phyloP scores from a whole-genome alignment of 441 rosid genomes.

The Pelargonium cotyledonis region DNA sequence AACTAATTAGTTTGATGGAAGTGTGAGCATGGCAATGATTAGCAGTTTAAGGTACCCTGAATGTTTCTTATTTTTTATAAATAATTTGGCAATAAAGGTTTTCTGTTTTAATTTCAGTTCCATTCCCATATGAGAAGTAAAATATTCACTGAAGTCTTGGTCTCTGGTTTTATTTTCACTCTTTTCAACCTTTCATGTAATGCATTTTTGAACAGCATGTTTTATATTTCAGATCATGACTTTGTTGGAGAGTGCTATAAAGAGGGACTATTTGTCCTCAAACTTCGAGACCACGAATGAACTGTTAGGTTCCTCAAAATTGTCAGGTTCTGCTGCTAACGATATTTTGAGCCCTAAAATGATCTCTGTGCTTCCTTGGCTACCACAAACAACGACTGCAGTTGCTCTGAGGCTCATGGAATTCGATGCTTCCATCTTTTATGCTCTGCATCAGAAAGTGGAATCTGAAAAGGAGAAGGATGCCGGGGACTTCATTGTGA shows the following conservation, averaged over 20 bases:
- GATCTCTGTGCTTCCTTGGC: constrained; percentile 55
- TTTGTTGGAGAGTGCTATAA: constrained; percentile 46
- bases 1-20: neutral
- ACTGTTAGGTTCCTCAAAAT: constrained; percentile 35
- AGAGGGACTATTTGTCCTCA: constrained; percentile 54
- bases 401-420: constrained; percentile 58
- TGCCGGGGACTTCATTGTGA: constrained; percentile 42
- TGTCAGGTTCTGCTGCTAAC: constrained; percentile 16
- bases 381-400: constrained; percentile 69
- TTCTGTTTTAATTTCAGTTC: neutral
- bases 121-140: neutral
- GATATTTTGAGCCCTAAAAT: constrained; percentile 27
- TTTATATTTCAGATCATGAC: constrained; percentile 44
- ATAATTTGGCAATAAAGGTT: neutral
- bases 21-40: neutral
- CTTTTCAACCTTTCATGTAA: neutral
- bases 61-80: neutral
- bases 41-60: neutral
- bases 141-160: neutral
- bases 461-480: constrained; percentile 43
- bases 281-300: constrained; percentile 62
- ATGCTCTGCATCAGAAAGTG: constrained; percentile 37
- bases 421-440: constrained; percentile 51
- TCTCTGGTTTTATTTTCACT: neutral
- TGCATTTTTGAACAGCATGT: neutral